Conservation (phyloP, 345 rosid species). For the Atalantia buxifolia region DNA sequence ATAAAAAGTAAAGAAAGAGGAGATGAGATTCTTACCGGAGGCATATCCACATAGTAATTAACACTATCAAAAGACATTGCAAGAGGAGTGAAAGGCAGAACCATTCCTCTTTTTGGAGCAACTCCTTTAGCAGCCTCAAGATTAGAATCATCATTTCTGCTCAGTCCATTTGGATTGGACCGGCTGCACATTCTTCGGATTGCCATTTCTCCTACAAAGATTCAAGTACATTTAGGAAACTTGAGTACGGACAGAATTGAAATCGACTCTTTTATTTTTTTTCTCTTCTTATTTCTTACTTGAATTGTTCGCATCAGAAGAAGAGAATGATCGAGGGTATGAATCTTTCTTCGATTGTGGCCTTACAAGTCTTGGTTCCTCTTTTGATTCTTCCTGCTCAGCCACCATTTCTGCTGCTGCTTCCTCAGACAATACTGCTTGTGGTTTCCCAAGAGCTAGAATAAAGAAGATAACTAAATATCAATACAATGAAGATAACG, state of each 20-base stretch:
- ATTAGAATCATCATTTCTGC: constrained; percentile 30
- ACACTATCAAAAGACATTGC: constrained; percentile 73
- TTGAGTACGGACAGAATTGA: background rate
- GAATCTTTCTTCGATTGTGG: constrained; percentile 26
- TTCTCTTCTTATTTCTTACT: constrained; percentile 29
- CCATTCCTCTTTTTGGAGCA: constrained; percentile 66
- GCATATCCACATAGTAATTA: constrained; percentile 77
- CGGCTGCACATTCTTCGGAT: constrained; percentile 22
- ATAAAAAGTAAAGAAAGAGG: background rate
- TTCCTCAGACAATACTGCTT: constrained; percentile 62
- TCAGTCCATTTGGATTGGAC: constrained; percentile 20
- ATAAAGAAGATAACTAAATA: background rate
- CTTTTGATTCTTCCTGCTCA: constrained; percentile 24
- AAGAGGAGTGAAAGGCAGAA: constrained; percentile 75
- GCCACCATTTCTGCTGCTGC: constrained; percentile 32
- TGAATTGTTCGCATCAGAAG: constrained; percentile 41
- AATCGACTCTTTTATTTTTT: background rate
- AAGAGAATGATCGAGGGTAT: constrained; percentile 28
- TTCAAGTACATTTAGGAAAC: constrained; percentile 7
- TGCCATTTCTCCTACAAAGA: constrained; percentile 23
- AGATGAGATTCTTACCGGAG: constrained; percentile 45
- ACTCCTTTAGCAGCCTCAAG: constrained; percentile 30
- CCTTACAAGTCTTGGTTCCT: constrained; percentile 27
- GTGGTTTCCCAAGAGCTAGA: constrained; percentile 65
- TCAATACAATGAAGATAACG: background rate